These are phyloP conservation scores for Lentinula sp. DNA, from an alignment of 768 basidiomycete species.

Conservation along the genomic window DNA sequence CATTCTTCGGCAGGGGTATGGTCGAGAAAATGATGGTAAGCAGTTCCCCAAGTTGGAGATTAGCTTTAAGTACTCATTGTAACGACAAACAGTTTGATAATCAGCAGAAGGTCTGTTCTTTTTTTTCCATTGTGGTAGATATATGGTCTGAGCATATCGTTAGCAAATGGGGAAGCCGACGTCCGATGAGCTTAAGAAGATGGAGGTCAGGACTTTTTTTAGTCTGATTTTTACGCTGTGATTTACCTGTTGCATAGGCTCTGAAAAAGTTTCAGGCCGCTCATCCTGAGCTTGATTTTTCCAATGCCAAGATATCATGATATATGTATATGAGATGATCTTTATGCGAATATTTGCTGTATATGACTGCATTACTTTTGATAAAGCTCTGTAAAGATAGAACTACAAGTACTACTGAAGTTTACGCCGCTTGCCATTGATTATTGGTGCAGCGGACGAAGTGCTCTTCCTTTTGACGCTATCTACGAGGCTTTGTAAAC, in stretches of 20 bases:
- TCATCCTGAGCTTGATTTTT: slow-evolving; percentile 94
- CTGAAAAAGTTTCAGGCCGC: slow-evolving; percentile 83
- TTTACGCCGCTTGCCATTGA: slow-evolving; percentile 35
- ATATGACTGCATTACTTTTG: background rate
- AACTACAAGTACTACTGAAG: slow-evolving; percentile 12
- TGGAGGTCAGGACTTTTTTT: slow-evolving; percentile 50
- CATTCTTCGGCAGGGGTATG: slow-evolving; percentile 61
- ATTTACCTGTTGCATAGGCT: slow-evolving; percentile 36
- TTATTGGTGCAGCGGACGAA: slow-evolving; percentile 13
- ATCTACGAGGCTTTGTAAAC: slow-evolving; percentile 67
- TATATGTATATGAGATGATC: background rate
- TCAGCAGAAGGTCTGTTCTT: slow-evolving; percentile 55
- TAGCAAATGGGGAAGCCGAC: slow-evolving; percentile 96
- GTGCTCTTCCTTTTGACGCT: slow-evolving; percentile 80
- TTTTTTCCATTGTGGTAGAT: background rate
- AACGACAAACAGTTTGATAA: slow-evolving; percentile 53
- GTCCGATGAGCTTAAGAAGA: slow-evolving; percentile 89
- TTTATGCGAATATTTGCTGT: background rate
- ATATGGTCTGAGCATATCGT: slow-evolving; percentile 6
- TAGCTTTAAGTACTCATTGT: background rate
- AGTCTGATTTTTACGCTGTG: background rate
- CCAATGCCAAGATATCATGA: slow-evolving; percentile 80
- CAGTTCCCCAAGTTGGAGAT: slow-evolving; percentile 6
- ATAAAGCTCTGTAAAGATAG: too few species aligned
- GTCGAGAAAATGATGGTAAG: slow-evolving; percentile 99